phyloP scores from a whole-genome alignment of 2,329 filamentous ascomycete species.

The Botrytis deweyae region DNA sequence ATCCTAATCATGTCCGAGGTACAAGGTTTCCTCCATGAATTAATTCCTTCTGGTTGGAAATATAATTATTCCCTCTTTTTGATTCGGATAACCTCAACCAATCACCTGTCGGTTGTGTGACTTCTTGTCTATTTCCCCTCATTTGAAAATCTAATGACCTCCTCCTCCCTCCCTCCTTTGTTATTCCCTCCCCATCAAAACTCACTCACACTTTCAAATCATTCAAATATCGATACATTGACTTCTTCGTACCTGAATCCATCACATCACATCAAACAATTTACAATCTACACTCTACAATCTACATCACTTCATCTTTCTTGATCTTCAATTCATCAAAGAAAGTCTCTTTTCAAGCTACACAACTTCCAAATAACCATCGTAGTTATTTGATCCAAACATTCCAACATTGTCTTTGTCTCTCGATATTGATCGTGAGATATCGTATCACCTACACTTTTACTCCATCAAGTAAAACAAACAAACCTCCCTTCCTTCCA shows the following conservation, averaged over 20 bases:
- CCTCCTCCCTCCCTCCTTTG: constrained; percentile 13
- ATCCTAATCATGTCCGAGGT: not conserved
- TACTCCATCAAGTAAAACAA: not conserved
- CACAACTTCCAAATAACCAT: not conserved
- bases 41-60: not conserved
- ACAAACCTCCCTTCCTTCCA: not conserved
- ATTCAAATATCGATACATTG: not conserved
- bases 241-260: not conserved
- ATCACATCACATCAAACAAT: not conserved
- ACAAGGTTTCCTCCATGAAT: not conserved
- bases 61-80: not conserved
- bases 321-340: not conserved
- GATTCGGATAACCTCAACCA: not conserved
- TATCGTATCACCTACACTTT: constrained; percentile 1
- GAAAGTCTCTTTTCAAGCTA: not conserved
- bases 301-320: not conserved
- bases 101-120: not conserved
- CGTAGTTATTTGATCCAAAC: not conserved
- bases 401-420: not conserved
- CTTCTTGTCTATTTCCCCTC: constrained; percentile 1
- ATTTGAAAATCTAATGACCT: constrained; percentile 10
- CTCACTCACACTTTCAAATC: not conserved
- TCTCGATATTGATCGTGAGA: constrained; percentile 1
- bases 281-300: not conserved
- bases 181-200: not conserved